Base-by-base conservation (phyloP, 2,329 filamentous ascomycete species). In the Nothomitra cinnamomea region DNA sequence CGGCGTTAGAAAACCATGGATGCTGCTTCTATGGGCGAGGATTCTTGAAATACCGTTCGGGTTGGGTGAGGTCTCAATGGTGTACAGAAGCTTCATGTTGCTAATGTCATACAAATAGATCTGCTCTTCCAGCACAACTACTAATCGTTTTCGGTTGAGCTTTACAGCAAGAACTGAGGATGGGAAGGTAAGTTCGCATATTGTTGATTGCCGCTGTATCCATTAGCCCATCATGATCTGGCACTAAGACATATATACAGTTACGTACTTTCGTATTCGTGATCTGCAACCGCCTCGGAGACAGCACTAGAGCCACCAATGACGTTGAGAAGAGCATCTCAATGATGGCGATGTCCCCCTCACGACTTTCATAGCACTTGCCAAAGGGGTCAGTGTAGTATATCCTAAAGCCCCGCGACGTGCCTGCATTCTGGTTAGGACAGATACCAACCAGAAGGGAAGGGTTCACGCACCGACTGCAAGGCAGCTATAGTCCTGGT, bases 281-380 rank as follows among this genome's bases (percentile, higher is more conserved):
- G 63, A 98, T 96, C 60, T 94, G 87, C 53, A 98, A 74, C 56
- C 94, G 85, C 54, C 92, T 79, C 3, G 92, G 92, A 19, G 92
- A 95, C 42, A 95, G 75, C 58, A 95, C 89, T 53, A 96, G 76
- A 53, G 92, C 92, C 55, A 98, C 90, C 36, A 98, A 79, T 1
- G 92, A 96, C 32, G 92, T 96, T 32, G 90, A 95, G 69, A 98
- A 98, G 59, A 98, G 80, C 89, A 96, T 96, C 72, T 98, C 92
- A 62, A 96, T 83, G 59, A 95, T 88, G 48, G 88, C 85, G 53
- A 98, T 90, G 67, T 96, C 94, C 56, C 87, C 87, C 65, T 96
- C 88, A 65, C 90, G 86, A 63, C 87, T 92, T 66, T 89, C 90
- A 68, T 92, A 95, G 64, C 89, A 88, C 69, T 94, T 92, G 61